phyloP scores from a whole-genome alignment of 2,329 filamentous ascomycete species.

The Sporothrix globosa region DNA sequence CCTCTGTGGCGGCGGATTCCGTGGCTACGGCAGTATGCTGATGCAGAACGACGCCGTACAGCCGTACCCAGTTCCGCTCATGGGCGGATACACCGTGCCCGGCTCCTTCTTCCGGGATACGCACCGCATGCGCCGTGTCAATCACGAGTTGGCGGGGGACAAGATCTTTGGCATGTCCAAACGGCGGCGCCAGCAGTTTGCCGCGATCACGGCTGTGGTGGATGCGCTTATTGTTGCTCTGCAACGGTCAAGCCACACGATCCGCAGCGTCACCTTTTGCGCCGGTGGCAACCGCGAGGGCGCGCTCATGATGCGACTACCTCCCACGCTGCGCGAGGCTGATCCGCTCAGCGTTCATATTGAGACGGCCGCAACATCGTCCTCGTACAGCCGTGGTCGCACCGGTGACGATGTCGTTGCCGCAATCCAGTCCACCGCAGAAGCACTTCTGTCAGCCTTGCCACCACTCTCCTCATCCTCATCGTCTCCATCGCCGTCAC shows the following conservation, averaged over 20 bases:
- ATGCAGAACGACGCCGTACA: constrained; percentile 74
- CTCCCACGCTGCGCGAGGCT: constrained; percentile 60
- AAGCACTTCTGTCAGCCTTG: constrained; percentile 48
- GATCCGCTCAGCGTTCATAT: constrained; percentile 60
- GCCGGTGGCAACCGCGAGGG: constrained; percentile 85
- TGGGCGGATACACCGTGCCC: constrained; percentile 74
- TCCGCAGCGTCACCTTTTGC: constrained; percentile 79
- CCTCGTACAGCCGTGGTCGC: constrained; percentile 2
- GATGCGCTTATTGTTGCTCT: constrained; percentile 71
- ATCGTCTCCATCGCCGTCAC: neutral
- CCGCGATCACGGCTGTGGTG: constrained; percentile 81
- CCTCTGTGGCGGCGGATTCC: constrained; percentile 85
- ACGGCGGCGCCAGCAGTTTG: constrained; percentile 77
- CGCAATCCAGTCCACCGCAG: constrained; percentile 46
- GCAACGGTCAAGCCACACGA: constrained; percentile 49
- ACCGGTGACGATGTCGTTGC: constrained; percentile 13
- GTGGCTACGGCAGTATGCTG: constrained; percentile 87
- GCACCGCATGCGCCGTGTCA: constrained; percentile 55
- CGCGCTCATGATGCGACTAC: constrained; percentile 72
- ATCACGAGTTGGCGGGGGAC: constrained; percentile 52
- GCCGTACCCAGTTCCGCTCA: constrained; percentile 81
- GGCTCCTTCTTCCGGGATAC: constrained; percentile 63
- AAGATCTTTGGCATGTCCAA: constrained; percentile 79
- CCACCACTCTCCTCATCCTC: constrained; percentile 41
- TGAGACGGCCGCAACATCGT: constrained; percentile 15